Conservation (phyloP, 1,284 basidiomycete species). For the Fomes fomentarius region DNA sequence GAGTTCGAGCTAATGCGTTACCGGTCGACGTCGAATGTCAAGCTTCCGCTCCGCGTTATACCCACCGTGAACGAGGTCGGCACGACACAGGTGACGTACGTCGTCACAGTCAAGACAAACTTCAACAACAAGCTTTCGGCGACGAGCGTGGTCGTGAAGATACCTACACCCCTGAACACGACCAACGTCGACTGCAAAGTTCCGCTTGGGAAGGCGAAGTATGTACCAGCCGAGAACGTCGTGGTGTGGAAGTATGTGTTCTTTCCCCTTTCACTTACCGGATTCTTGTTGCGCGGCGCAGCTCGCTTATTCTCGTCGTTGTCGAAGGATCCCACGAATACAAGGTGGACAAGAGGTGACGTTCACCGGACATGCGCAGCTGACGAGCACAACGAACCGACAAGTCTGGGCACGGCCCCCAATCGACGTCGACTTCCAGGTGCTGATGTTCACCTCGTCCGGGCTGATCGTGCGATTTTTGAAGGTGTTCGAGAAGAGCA, state of each 20-base stretch:
- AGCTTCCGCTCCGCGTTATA: constrained; percentile 89
- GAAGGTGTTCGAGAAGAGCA: constrained; percentile 97
- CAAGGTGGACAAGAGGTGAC: constrained; percentile 93
- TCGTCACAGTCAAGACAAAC: constrained; percentile 86
- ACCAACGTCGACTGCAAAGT: constrained; percentile 93
- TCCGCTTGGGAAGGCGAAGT: constrained; percentile 94
- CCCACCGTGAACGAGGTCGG: constrained; percentile 93
- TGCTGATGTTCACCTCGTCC: constrained; percentile 97
- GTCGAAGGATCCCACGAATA: constrained; percentile 82
- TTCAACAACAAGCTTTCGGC: constrained; percentile 93
- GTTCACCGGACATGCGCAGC: constrained; percentile 80
- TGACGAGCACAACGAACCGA: constrained; percentile 86
- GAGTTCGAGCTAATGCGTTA: constrained; percentile 99
- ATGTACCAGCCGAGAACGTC: constrained; percentile 92
- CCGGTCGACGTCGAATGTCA: constrained; percentile 94
- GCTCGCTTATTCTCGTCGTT: neutral
- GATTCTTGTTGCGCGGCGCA: neutral
- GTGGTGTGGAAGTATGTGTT: constrained; percentile 94
- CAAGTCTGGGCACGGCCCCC: constrained; percentile 98
- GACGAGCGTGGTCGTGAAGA: constrained; percentile 89
- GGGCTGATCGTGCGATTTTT: constrained; percentile 96
- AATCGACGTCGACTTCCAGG: constrained; percentile 97
- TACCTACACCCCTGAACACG: constrained; percentile 96
- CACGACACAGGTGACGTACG: constrained; percentile 91
- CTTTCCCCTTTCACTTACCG: neutral